These are phyloP conservation scores for Schwanniomyces etchellsii DNA, from an alignment of 1,139 yeast species.

Conservation along the genomic window DNA sequence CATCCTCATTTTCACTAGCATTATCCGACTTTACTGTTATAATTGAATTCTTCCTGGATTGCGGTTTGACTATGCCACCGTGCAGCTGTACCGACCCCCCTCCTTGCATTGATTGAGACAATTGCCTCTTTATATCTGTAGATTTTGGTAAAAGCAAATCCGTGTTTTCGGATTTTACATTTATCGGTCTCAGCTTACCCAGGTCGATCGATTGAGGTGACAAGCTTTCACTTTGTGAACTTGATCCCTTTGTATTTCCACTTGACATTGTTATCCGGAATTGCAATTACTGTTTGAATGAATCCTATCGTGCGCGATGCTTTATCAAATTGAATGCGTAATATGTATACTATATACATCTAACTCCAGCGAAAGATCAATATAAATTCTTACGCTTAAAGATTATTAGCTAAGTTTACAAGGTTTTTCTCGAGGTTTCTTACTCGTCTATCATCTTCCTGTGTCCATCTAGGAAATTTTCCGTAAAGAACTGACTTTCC, in stretches of 20 bases:
- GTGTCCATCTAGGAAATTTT: slow-evolving; percentile 28
- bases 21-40: slow-evolving; percentile 23
- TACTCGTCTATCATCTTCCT: slow-evolving; percentile 32
- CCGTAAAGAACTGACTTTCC: slow-evolving; percentile 18
- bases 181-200: slow-evolving; percentile 10
- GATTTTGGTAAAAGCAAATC: slow-evolving; percentile 26
- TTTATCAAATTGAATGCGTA: background rate
- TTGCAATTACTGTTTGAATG: background rate
- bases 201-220: background rate
- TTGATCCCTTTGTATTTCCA: too few relatives aligned
- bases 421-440: slow-evolving; percentile 20
- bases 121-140: slow-evolving; percentile 35
- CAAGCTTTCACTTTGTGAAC: background rate
- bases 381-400: too few relatives aligned
- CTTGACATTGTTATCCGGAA: too few relatives aligned
- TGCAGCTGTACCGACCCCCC: slow-evolving; percentile 13
- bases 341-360: background rate
- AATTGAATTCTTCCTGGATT: slow-evolving; percentile 33
- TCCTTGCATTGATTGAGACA: slow-evolving; percentile 36
- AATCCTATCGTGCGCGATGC: background rate
- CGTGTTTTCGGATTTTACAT: slow-evolving; percentile 24
- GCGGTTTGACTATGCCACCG: slow-evolving; percentile 39
- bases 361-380: too few relatives aligned
- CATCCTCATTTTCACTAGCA: slow-evolving; percentile 27
- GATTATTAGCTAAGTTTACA: slow-evolving; percentile 7